phyloP scores from a whole-genome alignment of 768 basidiomycete species.

The Pisolithus tinctorius region DNA sequence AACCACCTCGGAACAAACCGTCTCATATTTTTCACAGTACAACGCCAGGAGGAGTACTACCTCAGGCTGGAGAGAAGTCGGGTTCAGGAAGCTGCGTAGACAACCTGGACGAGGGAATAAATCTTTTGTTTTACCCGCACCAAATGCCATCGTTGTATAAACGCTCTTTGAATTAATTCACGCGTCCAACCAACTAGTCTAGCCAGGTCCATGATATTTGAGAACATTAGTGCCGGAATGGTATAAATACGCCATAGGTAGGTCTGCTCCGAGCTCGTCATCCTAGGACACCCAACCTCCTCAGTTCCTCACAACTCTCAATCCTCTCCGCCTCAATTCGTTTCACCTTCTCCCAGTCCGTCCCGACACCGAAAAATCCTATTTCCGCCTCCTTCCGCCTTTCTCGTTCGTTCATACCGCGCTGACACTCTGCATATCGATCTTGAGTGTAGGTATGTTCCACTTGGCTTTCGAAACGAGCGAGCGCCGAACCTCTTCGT shows the following conservation, averaged over 20 bases:
- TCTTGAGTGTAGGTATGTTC: constrained; percentile 71
- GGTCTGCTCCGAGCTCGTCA: constrained; percentile 12
- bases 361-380: constrained; percentile 87
- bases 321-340: constrained; percentile 64
- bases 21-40: constrained; percentile 44
- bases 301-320: constrained; percentile 73
- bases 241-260: constrained; percentile 25
- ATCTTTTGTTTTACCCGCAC: too few species aligned
- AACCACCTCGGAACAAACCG: constrained; percentile 1
- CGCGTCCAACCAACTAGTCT: too few species aligned
- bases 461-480: constrained; percentile 66
- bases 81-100: constrained; percentile 8
- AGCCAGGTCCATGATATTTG: background rate
- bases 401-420: constrained; percentile 58
- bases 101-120: background rate
- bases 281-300: constrained; percentile 49
- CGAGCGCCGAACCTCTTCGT: constrained; percentile 30
- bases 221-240: background rate
- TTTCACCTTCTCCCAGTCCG: constrained; percentile 86
- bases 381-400: constrained; percentile 68
- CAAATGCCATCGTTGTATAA: constrained; percentile 6
- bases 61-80: constrained; percentile 69
- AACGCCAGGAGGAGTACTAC: constrained; percentile 80
- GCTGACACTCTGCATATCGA: constrained; percentile 66
- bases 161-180: background rate